Evolutionary conservation across 2,329 filamentous ascomycete species (phyloP).

Genomic region (Kalaharituber pfeilii): DNA sequence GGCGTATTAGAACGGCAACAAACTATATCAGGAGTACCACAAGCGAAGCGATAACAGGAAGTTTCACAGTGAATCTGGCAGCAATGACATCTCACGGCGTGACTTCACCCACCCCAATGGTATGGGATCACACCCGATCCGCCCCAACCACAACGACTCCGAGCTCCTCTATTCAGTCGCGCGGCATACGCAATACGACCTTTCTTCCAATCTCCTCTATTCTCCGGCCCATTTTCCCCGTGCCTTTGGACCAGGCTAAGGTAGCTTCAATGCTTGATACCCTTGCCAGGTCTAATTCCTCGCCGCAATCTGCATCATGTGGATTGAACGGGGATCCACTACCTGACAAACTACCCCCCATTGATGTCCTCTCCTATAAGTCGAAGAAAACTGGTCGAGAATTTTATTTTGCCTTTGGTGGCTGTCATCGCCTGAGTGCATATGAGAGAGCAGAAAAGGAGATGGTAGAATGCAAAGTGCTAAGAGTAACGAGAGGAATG

Average conservation of each 20-base stretch:
- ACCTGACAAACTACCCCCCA: neutral
- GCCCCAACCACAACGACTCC: neutral
- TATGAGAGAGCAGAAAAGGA: constrained; percentile 13
- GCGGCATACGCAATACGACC: neutral
- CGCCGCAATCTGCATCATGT: neutral
- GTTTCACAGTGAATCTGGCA: too few species aligned
- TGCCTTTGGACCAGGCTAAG: neutral
- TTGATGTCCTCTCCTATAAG: constrained; percentile 9
- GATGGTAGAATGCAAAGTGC: constrained; percentile 13
- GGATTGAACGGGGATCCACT: too few species aligned
- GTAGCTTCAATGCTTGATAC: neutral
- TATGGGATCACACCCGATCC: neutral
- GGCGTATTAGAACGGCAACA: too few species aligned
- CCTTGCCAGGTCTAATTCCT: neutral
- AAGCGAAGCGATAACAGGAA: too few species aligned
- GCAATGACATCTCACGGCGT: too few species aligned
- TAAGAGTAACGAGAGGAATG: constrained; percentile 13
- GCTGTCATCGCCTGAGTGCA: constrained; percentile 15
- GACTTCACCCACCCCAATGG: too few species aligned
- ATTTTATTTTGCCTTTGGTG: constrained; percentile 18
- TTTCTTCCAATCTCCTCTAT: neutral
- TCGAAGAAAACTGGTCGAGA: constrained; percentile 7
- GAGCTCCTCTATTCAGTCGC: neutral
- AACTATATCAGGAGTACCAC: too few species aligned
- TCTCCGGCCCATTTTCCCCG: neutral